These are phyloP conservation scores for Friedmanniomyces endolithicus DNA, from an alignment of 495 filamentous ascomycete genomes.

Conservation along the genomic window DNA sequence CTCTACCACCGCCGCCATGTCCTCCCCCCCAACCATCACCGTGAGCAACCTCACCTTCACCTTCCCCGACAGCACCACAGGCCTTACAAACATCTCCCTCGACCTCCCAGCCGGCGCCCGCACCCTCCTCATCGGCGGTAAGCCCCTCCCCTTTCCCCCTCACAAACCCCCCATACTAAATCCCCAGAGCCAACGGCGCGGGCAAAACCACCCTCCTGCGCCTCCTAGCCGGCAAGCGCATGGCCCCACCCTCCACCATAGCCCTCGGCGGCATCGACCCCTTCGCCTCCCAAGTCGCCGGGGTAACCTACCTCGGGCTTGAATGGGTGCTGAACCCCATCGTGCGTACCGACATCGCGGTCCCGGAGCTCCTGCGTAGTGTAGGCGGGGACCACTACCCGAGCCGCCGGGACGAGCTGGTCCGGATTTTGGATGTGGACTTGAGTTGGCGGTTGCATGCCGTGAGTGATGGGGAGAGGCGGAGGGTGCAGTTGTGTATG, in stretches of 20 bases:
- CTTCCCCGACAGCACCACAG: slow-evolving; percentile 68
- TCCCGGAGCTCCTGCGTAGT: slow-evolving; percentile 67
- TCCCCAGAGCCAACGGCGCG: slow-evolving; percentile 69
- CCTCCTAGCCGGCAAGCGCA: slow-evolving; percentile 79
- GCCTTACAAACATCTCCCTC: slow-evolving; percentile 58
- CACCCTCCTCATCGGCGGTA: slow-evolving; percentile 85
- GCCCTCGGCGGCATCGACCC: slow-evolving; percentile 72
- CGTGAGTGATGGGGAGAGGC: slow-evolving; percentile 79
- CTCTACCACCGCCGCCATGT: neutral
- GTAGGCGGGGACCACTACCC: slow-evolving; percentile 79
- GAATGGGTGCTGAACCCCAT: slow-evolving; percentile 99
- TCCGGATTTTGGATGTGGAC: slow-evolving; percentile 84
- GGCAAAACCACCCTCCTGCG: slow-evolving; percentile 95
- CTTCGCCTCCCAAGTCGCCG: slow-evolving; percentile 75
- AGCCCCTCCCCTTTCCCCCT: slow-evolving; percentile 5
- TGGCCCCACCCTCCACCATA: slow-evolving; percentile 64
- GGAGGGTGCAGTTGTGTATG: slow-evolving; percentile 92
- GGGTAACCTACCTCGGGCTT: slow-evolving; percentile 89
- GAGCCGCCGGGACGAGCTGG: slow-evolving; percentile 70
- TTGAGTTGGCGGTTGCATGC: slow-evolving; percentile 87
- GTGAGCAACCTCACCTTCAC: slow-evolving; percentile 72
- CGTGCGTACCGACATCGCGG: slow-evolving; percentile 87
- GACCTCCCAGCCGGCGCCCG: slow-evolving; percentile 69
- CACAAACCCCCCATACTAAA: slow-evolving; percentile 16
- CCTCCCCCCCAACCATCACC: slow-evolving; percentile 43